Evolutionary conservation across 139 green algal species (phyloP).

Genomic region (Astrephomene gubernaculifera): DNA sequence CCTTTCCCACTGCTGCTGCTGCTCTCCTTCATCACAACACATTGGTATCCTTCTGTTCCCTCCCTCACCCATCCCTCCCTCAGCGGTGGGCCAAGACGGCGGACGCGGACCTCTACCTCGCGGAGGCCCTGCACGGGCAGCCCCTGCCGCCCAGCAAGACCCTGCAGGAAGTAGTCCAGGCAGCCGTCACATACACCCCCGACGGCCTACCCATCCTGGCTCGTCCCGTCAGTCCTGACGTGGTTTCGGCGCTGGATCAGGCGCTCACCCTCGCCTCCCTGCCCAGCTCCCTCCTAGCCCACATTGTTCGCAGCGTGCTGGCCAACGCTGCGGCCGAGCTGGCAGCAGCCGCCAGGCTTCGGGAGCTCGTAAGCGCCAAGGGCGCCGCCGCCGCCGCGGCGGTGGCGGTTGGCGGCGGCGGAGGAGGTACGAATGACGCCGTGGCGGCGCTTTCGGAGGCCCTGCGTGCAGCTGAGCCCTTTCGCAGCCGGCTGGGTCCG

Average conservation of each 20-base stretch:
- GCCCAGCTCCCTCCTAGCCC: conserved; percentile 41
- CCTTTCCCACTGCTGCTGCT: no score
- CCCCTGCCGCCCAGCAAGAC: conserved; percentile 62
- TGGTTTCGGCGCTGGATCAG: conserved; percentile 58
- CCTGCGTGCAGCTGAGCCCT: conserved; percentile 63
- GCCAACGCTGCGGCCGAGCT: conserved; percentile 60
- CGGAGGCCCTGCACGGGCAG: conserved; percentile 72
- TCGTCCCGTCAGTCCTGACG: conserved; percentile 49
- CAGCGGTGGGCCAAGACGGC: conserved; percentile 69
- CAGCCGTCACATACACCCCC: conserved; percentile 16
- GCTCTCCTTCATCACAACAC: no score
- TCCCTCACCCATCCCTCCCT: no score
- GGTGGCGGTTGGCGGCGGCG: conserved; percentile 2
- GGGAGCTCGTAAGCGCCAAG: conserved; percentile 60
- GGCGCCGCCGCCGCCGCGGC: no score
- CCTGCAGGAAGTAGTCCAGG: conserved; percentile 59
- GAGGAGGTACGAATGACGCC: conserved; percentile 35
- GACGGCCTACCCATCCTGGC: conserved; percentile 31
- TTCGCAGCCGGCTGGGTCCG: conserved; percentile 57
- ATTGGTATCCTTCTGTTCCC: no score
- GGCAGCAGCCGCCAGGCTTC: conserved; percentile 61
- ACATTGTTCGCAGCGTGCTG: conserved; percentile 26
- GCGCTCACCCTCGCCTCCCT: conserved; percentile 55
- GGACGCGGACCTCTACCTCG: conserved; percentile 75
- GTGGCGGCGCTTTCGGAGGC: conserved; percentile 61